These are phyloP conservation scores for Sordariomycetes sp. DNA, from an alignment of 2,329 filamentous ascomycete species.

Conservation along the genomic window DNA sequence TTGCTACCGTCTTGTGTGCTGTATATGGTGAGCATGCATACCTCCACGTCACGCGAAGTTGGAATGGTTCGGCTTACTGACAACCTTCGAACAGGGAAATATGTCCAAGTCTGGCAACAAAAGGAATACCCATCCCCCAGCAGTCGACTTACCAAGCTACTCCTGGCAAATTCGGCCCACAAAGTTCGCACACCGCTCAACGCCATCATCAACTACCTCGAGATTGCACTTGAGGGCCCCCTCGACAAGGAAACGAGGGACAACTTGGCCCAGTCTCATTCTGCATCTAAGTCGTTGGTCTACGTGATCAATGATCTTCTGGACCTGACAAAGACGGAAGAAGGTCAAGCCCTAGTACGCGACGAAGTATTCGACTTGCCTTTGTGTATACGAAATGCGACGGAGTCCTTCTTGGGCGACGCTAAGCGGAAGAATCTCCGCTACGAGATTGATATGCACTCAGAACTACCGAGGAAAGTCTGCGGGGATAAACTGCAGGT, in stretches of 20 bases:
- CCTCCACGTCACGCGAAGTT: background rate
- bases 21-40: slow-evolving; percentile 71
- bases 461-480: slow-evolving; percentile 59
- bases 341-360: slow-evolving; percentile 68
- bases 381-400: slow-evolving; percentile 65
- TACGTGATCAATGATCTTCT: slow-evolving; percentile 91
- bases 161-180: slow-evolving; percentile 82
- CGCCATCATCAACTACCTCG: slow-evolving; percentile 89
- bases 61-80: slow-evolving; percentile 5
- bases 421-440: slow-evolving; percentile 64
- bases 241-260: slow-evolving; percentile 77
- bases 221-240: slow-evolving; percentile 75
- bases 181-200: slow-evolving; percentile 87
- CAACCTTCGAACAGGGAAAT: slow-evolving; percentile 37
- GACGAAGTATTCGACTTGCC: slow-evolving; percentile 69
- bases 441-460: slow-evolving; percentile 58
- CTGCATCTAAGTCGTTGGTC: slow-evolving; percentile 82
- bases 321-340: slow-evolving; percentile 80
- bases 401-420: slow-evolving; percentile 62
- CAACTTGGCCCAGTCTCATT: slow-evolving; percentile 75
- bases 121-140: slow-evolving; percentile 77
- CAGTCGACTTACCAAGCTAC: slow-evolving; percentile 66
- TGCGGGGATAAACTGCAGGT: slow-evolving; percentile 71
- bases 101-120: slow-evolving; percentile 88
- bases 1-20: slow-evolving; percentile 74